A percentile compares a stretch with the other conserved stretches of the same genome.
These are phyloP conservation scores for Gentiana straminea DNA, from an alignment of 257 asterid species.

Conservation along the genomic window DNA sequence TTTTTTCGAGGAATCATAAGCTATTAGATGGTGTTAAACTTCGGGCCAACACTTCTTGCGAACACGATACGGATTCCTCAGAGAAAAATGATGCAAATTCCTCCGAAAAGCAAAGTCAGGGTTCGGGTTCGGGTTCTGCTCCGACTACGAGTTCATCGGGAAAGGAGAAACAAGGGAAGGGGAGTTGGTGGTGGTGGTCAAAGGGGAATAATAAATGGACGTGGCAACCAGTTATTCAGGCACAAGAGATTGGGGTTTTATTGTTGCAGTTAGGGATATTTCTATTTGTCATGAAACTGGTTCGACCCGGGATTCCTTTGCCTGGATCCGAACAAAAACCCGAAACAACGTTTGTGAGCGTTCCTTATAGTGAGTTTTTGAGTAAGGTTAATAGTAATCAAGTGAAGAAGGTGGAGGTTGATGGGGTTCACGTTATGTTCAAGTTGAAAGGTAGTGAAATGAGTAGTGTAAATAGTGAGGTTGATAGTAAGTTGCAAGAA, in stretches of 20 bases:
- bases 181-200: constrained; percentile 54
- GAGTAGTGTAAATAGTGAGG: constrained; percentile 33
- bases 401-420: constrained; percentile 95
- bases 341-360: constrained; percentile 54
- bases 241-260: constrained; percentile 81
- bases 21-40: constrained; percentile 17
- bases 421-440: constrained; percentile 91
- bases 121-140: constrained; percentile 4
- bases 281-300: constrained; percentile 84
- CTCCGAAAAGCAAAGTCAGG: constrained; percentile 36
- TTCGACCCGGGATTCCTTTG: constrained; percentile 79
- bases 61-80: constrained; percentile 70
- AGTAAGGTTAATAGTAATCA: constrained; percentile 59
- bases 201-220: constrained; percentile 46
- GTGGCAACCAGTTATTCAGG: constrained; percentile 87
- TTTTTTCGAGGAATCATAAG: constrained; percentile 9
- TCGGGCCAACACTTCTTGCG: constrained; percentile 56
- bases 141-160: constrained; percentile 35
- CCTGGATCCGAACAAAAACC: constrained; percentile 84
- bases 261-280: constrained; percentile 80
- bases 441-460: constrained; percentile 57
- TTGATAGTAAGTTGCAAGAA: constrained; percentile 59
- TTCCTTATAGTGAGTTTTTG: constrained; percentile 86
- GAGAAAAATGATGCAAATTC: constrained; percentile 41
- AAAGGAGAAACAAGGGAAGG: constrained; percentile 72